Percentiles rank a stretch among this genome's conserved stretches.
These are phyloP conservation scores for Petunia secreta DNA, from an alignment of 257 asterid species.

Conservation along the genomic window DNA sequence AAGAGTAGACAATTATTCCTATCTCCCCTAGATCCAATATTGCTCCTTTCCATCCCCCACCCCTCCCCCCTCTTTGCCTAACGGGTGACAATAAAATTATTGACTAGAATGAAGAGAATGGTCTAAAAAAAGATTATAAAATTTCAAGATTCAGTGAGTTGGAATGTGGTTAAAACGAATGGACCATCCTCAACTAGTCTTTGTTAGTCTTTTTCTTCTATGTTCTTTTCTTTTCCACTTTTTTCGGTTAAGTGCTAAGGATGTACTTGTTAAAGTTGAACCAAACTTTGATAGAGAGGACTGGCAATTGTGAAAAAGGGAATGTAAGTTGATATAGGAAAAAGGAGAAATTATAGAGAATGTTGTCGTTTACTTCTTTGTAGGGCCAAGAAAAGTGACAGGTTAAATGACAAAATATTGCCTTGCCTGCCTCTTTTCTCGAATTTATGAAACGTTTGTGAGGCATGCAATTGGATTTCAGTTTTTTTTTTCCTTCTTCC, in stretches of 20 bases:
- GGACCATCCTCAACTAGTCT: not conserved
- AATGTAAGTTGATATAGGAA: not conserved
- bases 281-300: not conserved
- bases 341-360: not conserved
- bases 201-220: not conserved
- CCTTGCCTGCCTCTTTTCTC: constrained; percentile 3
- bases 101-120: not conserved
- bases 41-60: not conserved
- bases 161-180: not conserved
- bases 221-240: not conserved
- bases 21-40: constrained; percentile 8
- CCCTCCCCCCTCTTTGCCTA: not conserved
- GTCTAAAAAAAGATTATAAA: not conserved
- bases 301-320: not conserved
- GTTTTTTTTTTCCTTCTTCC: not conserved
- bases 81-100: not conserved
- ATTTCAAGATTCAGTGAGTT: not conserved
- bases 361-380: not conserved
- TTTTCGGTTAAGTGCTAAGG: not conserved
- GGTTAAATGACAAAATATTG: constrained; percentile 28
- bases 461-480: not conserved
- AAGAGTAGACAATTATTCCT: not conserved
- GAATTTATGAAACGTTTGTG: not conserved
- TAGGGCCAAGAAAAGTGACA: constrained; percentile 26
- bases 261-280: not conserved